Evolutionary conservation across 2,329 filamentous ascomycete genomes (phyloP).

Genomic region (Zalaria sp.): DNA sequence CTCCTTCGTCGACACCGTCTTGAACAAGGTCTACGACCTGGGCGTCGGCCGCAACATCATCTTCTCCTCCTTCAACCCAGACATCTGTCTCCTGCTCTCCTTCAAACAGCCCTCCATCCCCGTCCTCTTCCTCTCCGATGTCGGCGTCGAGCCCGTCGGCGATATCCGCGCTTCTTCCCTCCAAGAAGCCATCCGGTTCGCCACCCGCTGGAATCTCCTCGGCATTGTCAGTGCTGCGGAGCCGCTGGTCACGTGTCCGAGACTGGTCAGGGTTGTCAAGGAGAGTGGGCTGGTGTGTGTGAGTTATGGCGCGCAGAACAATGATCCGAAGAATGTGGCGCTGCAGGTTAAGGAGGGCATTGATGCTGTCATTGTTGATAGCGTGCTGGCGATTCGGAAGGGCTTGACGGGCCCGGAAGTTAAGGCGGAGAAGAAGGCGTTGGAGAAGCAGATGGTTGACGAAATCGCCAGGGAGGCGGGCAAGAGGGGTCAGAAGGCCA

Average conservation of each 20-base stretch:
- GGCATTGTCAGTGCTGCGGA: conserved; percentile 84
- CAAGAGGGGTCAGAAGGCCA: too few relatives aligned
- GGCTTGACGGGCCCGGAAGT: conserved; percentile 49
- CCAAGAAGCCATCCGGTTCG: conserved; percentile 91
- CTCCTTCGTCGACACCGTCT: conserved; percentile 86
- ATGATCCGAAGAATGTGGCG: conserved; percentile 74
- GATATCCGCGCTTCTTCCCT: conserved; percentile 83
- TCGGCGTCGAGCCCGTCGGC: conserved; percentile 64
- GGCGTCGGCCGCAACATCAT: conserved; percentile 78
- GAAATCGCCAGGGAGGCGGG: too few relatives aligned
- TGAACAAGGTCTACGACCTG: conserved; percentile 79
- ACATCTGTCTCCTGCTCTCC: conserved; percentile 83
- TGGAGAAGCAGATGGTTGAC: too few relatives aligned
- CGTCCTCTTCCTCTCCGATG: conserved; percentile 86
- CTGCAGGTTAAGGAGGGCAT: conserved; percentile 89
- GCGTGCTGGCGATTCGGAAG: conserved; percentile 81
- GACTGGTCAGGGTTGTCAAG: conserved; percentile 85
- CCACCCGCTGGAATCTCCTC: conserved; percentile 83
- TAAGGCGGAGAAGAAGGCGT: conserved; percentile 1
- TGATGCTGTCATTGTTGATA: conserved; percentile 95
- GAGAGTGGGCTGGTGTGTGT: conserved; percentile 89
- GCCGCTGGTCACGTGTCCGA: conserved; percentile 75
- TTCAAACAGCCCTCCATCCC: conserved; percentile 98
- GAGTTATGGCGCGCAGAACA: conserved; percentile 84
- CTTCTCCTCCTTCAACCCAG: conserved; percentile 94